Conservation (phyloP, 176 grass and related monocot genomes). For the Ampelocalamus luodianensis region DNA sequence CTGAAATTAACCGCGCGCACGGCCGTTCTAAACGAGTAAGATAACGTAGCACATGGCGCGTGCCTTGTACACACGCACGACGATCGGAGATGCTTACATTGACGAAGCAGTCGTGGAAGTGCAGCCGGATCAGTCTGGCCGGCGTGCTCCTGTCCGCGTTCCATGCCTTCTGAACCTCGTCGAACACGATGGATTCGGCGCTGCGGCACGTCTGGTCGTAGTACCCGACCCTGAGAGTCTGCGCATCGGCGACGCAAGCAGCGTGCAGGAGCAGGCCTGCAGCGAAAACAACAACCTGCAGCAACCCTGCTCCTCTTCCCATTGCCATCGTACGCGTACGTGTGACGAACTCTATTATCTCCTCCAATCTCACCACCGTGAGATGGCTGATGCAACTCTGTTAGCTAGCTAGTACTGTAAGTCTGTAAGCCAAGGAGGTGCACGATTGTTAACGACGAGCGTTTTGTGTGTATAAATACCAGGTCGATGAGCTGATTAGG, state of each 20-base stretch:
- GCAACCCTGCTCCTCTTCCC: neutral
- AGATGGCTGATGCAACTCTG: neutral
- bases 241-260: constrained; percentile 21
- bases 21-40: neutral
- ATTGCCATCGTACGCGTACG: neutral
- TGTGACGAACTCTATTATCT: no score
- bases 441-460: neutral
- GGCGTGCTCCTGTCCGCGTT: neutral
- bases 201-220: constrained; percentile 43
- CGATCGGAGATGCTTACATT: constrained; percentile 44
- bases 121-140: constrained; percentile 68
- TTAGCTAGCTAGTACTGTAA: no score
- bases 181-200: constrained; percentile 44
- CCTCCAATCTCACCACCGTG: neutral
- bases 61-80: no score
- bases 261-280: constrained; percentile 23
- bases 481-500: neutral
- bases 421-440: neutral
- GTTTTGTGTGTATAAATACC: constrained; percentile 10
- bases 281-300: neutral
- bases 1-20: constrained; percentile 2
- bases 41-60: no score
- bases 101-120: constrained; percentile 92
- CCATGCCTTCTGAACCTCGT: constrained; percentile 42
- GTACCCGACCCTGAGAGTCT: constrained; percentile 30